Base-by-base conservation (phyloP, 371 early-diverging fungal genomes). In the Globomyces sp. region DNA sequence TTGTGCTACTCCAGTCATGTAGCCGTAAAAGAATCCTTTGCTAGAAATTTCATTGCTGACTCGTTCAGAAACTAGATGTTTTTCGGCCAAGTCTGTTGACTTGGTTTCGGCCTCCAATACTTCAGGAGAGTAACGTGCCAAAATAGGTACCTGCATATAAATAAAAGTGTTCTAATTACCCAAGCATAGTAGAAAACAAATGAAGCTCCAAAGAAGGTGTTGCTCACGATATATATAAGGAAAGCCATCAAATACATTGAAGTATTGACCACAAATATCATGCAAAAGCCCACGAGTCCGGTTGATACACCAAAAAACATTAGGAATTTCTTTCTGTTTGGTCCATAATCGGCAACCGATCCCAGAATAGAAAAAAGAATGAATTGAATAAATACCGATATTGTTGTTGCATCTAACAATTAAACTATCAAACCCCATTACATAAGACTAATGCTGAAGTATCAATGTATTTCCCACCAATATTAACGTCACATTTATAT, bases 151-250 rank as follows among this genome's bases (percentile, higher is more conserved):
- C 24, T 24, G 24, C 24, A 24, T 24, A 24, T 24, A 24, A 24
- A 24, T 24, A 24, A 24, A 24, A 24, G 24, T 24, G 24, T 24
- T 24, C 24, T 24, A 24, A 24, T 24, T 24, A 24, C 72, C 66
- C 79, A 87, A 8, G 85, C 78, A 47, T 83, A 79, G 58, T 79
- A 79, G 50, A 85, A 80, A 8, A 87, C 85, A 65, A 68, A 80
- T 10, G 81, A 75, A 24, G 77, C 77, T 4, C 85, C 82, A 66
- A 77, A 82, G n/a, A 70, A 65, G 10, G 82, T 70, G 57, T 76
- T 81, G 3, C 72, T 75, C 43, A 83, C 41, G 42, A 79, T 81
- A 48, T 70, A 68, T 36, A 84, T 36, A 5, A 58, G 45, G 13
- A 58, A 44, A 13, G 58, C 58, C 2, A 44, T 41, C 45, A 10